Conservation (phyloP, 768 basidiomycete species). For the Chlorophyllum brunneum region DNA sequence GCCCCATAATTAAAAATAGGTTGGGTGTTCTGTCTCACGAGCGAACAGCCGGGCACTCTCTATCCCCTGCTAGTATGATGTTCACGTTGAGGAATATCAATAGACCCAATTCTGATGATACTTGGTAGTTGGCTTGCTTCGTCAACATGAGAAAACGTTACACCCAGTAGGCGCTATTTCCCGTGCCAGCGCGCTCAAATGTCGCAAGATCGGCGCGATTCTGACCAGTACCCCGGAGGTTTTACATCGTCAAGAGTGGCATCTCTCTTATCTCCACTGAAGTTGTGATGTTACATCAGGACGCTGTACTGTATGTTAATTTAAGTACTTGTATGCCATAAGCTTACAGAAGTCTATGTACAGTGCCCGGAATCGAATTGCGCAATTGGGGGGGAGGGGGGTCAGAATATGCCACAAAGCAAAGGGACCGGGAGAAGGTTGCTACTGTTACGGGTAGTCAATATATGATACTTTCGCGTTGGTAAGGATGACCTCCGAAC, state of each 20-base stretch:
- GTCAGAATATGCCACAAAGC: no score
- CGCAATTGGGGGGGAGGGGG: neutral
- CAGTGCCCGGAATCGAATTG: constrained; percentile 1
- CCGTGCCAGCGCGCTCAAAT: no score
- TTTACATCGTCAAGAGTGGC: no score
- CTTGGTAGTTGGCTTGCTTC: neutral
- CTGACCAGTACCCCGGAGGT: no score
- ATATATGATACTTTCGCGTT: constrained; percentile 1
- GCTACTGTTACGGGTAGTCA: constrained; percentile 1
- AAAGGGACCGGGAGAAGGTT: neutral
- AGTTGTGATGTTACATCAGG: no score
- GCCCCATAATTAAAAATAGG: no score
- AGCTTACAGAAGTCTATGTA: constrained; percentile 4
- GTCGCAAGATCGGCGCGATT: no score
- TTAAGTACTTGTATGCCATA: neutral
- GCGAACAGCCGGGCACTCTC: neutral
- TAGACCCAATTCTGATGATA: neutral
- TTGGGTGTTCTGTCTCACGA: no score
- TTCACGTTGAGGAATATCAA: neutral
- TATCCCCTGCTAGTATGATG: neutral
- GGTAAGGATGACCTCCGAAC: neutral
- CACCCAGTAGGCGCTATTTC: no score
- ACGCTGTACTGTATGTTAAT: no score
- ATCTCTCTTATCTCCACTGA: no score
- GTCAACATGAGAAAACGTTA: neutral